A percentile compares a stretch with the other conserved stretches of the same genome.
Evolutionary conservation across 139 green algal species (phyloP).

Genomic region (Tetratostichococcus sp.): DNA sequence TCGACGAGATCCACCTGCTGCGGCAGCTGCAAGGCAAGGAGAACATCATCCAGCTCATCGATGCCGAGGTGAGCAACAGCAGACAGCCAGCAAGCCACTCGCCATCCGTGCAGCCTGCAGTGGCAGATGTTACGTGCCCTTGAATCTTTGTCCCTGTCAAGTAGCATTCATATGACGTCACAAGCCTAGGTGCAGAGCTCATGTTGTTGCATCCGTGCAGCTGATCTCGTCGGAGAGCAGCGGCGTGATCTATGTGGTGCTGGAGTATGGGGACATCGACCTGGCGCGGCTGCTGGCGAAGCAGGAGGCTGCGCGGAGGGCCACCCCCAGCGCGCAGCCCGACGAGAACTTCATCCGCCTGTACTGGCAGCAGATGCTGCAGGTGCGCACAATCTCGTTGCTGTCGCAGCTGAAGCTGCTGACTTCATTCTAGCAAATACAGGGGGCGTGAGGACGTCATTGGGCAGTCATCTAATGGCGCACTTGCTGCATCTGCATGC

Average conservation of each 20-base stretch:
- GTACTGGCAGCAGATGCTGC: slow-evolving; percentile 97
- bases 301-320: slow-evolving; percentile 10
- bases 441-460: too few species aligned
- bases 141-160: too few species aligned
- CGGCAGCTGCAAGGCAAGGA: slow-evolving; percentile 64
- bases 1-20: slow-evolving; percentile 92
- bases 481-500: too few species aligned
- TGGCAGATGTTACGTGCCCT: too few species aligned
- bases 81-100: too few species aligned
- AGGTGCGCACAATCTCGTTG: slow-evolving; percentile 27
- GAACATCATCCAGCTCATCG: slow-evolving; percentile 96
- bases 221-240: slow-evolving; percentile 53
- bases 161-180: too few species aligned
- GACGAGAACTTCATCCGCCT: slow-evolving; percentile 96
- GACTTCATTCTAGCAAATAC: too few species aligned
- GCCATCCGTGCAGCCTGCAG: too few species aligned
- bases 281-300: slow-evolving; percentile 77
- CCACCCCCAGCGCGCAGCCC: slow-evolving; percentile 28
- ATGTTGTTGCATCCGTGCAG: slow-evolving; percentile 35
- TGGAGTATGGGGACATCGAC: slow-evolving; percentile 98
- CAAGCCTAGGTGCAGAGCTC: too few species aligned
- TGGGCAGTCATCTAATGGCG: too few species aligned
- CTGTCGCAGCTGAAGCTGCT: too few species aligned
- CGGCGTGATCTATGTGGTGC: slow-evolving; percentile 87
- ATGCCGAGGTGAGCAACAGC: slow-evolving; percentile 60